phyloP scores from a whole-genome alignment of 2,329 filamentous ascomycete species.

The Fusarium abutilonis region DNA sequence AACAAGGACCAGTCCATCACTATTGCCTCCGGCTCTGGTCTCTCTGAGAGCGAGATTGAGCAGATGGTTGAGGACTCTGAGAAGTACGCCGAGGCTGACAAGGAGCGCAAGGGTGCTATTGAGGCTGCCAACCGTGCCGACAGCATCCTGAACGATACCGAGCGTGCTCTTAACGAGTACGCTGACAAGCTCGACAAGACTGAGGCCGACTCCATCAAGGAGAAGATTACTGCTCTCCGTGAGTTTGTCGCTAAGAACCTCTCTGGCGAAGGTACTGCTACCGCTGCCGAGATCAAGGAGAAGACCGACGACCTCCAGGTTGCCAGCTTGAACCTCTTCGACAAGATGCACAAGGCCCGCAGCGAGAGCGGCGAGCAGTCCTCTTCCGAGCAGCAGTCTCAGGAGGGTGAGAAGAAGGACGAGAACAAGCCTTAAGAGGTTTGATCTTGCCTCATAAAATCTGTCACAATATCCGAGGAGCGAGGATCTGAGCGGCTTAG shows the following conservation, averaged over 20 bases:
- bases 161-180: conserved; percentile 97
- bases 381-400: conserved; percentile 57
- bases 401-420: conserved; percentile 81
- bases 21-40: conserved; percentile 96
- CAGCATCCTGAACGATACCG: conserved; percentile 94
- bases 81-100: conserved; percentile 93
- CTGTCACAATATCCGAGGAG: conserved; percentile 49
- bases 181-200: conserved; percentile 96
- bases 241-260: conserved; percentile 96
- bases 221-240: conserved; percentile 88
- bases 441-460: conserved; percentile 39
- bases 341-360: conserved; percentile 99
- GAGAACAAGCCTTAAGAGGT: conserved; percentile 71
- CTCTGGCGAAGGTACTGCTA: conserved; percentile 85
- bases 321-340: conserved; percentile 94
- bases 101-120: conserved; percentile 95
- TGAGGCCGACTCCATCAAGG: conserved; percentile 89
- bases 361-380: conserved; percentile 67
- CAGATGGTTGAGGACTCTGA: conserved; percentile 98
- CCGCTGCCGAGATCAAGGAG: conserved; percentile 93
- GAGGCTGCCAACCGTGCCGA: conserved; percentile 98
- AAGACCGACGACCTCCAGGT: conserved; percentile 99
- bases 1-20: conserved; percentile 99
- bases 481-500: conserved; percentile 49
- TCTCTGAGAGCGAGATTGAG: conserved; percentile 93